A percentile compares a stretch with the other conserved stretches of the same genome.
phyloP scores from a whole-genome alignment of 1,284 basidiomycete species.

The Sanghuangporus sanghuang region DNA sequence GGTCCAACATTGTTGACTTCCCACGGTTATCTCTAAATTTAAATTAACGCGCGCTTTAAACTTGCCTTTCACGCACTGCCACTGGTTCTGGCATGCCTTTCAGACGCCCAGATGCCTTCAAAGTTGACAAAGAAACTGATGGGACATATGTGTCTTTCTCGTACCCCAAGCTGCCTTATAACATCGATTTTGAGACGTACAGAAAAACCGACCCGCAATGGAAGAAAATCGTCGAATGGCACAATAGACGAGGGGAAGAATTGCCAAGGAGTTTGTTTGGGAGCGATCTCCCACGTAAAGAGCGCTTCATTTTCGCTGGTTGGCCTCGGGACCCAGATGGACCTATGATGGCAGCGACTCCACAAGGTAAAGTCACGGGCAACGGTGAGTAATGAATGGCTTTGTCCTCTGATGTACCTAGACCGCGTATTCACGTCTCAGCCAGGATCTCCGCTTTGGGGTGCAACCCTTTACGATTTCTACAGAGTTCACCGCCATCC shows the following conservation, averaged over 20 bases:
- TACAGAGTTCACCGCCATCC: constrained; percentile 23
- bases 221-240: constrained; percentile 7
- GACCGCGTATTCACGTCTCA: constrained; percentile 17
- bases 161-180: neutral
- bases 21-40: too few species aligned
- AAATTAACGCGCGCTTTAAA: neutral
- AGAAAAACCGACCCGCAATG: constrained; percentile 16
- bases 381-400: constrained; percentile 2
- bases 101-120: neutral
- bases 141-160: neutral
- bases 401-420: neutral
- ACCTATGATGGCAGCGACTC: constrained; percentile 20
- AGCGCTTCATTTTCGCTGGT: constrained; percentile 25
- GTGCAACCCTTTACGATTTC: constrained; percentile 40
- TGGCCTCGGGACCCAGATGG: constrained; percentile 35
- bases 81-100: neutral
- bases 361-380: constrained; percentile 18
- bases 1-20: too few species aligned
- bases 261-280: neutral
- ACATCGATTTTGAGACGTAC: constrained; percentile 15
- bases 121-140: neutral
- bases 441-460: constrained; percentile 30
- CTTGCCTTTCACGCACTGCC: neutral
- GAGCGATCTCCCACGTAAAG: neutral
- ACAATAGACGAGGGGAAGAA: neutral